These are phyloP conservation scores for Amanita rimosa DNA, from an alignment of 768 basidiomycete species.

Conservation along the genomic window DNA sequence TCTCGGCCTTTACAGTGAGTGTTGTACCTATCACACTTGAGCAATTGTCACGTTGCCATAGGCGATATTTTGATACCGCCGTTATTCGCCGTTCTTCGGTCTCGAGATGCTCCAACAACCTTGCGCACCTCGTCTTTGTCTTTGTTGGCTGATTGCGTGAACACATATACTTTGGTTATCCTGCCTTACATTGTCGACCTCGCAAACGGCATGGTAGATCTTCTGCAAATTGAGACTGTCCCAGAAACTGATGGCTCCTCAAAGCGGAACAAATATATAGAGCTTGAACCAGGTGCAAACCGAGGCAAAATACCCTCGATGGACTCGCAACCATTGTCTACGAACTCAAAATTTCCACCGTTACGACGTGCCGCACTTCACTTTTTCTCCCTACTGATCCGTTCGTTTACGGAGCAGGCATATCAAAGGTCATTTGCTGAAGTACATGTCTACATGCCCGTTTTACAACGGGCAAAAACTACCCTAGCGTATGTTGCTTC, in stretches of 20 bases:
- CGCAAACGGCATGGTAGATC: slow-evolving; percentile 57
- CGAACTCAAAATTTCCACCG: slow-evolving; percentile 59
- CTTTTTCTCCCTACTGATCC: slow-evolving; percentile 61
- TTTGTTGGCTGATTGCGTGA: slow-evolving; percentile 64
- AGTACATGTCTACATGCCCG: slow-evolving; percentile 20
- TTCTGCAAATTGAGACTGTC: slow-evolving; percentile 56
- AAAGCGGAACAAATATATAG: neutral
- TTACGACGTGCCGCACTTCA: slow-evolving; percentile 82
- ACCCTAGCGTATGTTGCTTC: slow-evolving; percentile 60
- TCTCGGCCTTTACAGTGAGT: slow-evolving; percentile 56
- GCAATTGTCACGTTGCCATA: slow-evolving; percentile 16
- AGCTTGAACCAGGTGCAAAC: slow-evolving; percentile 4
- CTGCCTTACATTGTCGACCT: slow-evolving; percentile 54
- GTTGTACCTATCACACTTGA: neutral
- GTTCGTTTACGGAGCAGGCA: slow-evolving; percentile 38
- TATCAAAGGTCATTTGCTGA: slow-evolving; percentile 28
- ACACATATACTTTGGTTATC: slow-evolving; percentile 51
- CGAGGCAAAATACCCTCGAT: slow-evolving; percentile 20
- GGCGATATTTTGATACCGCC: slow-evolving; percentile 65
- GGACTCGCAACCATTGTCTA: slow-evolving; percentile 47
- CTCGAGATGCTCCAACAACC: slow-evolving; percentile 51
- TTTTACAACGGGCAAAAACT: slow-evolving; percentile 39
- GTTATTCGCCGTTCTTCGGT: slow-evolving; percentile 53
- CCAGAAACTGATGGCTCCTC: slow-evolving; percentile 12
- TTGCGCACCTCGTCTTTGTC: slow-evolving; percentile 52